Conservation (phyloP, 163 green algal genomes). For the Volvox carteri region DNA sequence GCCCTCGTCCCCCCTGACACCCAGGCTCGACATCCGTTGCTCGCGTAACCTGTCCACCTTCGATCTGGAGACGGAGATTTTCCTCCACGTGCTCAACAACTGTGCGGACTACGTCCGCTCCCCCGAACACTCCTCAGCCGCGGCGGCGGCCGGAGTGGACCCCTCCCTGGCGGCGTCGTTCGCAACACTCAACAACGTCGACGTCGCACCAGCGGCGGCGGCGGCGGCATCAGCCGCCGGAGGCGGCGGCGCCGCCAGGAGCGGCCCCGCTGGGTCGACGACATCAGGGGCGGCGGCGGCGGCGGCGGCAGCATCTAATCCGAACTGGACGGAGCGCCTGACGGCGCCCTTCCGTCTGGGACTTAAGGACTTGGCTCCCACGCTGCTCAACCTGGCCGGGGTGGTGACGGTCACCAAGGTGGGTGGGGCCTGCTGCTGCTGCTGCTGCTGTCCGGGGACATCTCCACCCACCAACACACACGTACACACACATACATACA, state of each 20-base stretch:
- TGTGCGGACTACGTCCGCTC: constrained; percentile 70
- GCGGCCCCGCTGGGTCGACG: constrained; percentile 18
- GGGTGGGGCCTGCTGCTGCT: too few species aligned
- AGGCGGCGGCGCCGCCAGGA: neutral
- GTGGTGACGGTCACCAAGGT: constrained; percentile 70
- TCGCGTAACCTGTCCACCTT: constrained; percentile 73
- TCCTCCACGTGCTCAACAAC: constrained; percentile 81
- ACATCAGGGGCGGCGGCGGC: neutral
- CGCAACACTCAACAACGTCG: constrained; percentile 11
- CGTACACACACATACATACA: too few species aligned
- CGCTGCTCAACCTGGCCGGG: constrained; percentile 74
- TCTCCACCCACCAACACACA: too few species aligned
- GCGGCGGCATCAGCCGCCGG: neutral
- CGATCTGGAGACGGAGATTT: constrained; percentile 90
- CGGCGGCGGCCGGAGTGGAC: constrained; percentile 6
- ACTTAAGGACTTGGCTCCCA: constrained; percentile 76
- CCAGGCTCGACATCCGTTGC: constrained; percentile 76
- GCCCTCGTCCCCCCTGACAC: neutral
- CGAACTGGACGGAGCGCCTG: constrained; percentile 68
- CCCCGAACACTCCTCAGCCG: neutral
- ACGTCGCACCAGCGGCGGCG: neutral
- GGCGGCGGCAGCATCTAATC: neutral
- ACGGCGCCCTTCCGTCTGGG: constrained; percentile 71
- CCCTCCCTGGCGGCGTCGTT: constrained; percentile 23
- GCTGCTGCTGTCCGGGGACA: too few species aligned